A percentile compares a stretch with the other conserved stretches of the same genome.
Evolutionary conservation across 2,329 filamentous ascomycete genomes (phyloP).

Genomic region (Alternaria tenuissima): DNA sequence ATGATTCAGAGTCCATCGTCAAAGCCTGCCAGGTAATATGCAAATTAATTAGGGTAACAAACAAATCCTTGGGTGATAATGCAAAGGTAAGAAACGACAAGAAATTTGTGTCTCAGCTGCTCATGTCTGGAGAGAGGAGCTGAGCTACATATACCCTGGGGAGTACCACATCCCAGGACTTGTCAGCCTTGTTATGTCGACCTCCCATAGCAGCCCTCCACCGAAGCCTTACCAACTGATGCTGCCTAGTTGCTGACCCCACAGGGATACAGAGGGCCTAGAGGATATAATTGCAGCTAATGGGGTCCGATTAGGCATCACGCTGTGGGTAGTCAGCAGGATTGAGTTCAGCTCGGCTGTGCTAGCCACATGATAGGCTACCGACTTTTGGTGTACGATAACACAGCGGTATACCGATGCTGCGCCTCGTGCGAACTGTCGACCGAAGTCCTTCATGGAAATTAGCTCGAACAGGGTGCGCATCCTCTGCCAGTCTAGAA

Average conservation of each 20-base stretch:
- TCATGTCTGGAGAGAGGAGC: background rate
- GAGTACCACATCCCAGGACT: background rate
- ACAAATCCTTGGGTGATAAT: background rate
- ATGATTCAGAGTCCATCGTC: slow-evolving; percentile 8
- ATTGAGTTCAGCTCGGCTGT: slow-evolving; percentile 18
- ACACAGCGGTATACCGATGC: background rate
- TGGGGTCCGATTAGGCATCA: background rate
- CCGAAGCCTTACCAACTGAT: slow-evolving; percentile 1
- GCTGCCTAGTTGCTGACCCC: slow-evolving; percentile 12
- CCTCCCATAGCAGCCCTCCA: background rate
- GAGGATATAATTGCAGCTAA: background rate
- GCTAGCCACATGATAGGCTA: slow-evolving; percentile 2
- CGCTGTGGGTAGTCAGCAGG: background rate
- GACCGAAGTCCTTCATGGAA: background rate
- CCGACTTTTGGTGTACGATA: background rate
- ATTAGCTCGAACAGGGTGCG: background rate
- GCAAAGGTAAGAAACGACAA: background rate
- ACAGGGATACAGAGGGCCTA: background rate
- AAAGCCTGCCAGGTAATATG: background rate
- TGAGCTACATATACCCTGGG: slow-evolving; percentile 1
- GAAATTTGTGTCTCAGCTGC: background rate
- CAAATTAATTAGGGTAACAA: background rate
- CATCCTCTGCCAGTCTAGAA: background rate
- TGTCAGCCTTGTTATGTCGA: slow-evolving; percentile 5
- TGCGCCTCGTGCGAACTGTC: background rate